A percentile compares a stretch with the other conserved stretches of the same genome.
Conservation (phyloP, 1,284 basidiomycete genomes). For the Dichomitus squalens region DNA sequence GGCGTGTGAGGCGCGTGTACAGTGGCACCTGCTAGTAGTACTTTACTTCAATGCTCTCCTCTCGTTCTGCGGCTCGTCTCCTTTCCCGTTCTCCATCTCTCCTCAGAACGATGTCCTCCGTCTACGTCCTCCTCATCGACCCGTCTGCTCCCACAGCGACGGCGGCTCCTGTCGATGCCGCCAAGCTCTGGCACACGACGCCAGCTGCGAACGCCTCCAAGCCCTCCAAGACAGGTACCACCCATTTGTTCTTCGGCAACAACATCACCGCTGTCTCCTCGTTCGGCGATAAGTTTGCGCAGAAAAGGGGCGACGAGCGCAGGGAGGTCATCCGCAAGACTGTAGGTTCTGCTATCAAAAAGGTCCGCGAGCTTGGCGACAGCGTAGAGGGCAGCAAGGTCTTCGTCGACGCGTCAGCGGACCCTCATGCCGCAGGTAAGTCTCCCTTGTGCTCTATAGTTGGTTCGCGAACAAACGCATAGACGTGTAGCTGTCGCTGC, state of each 20-base stretch:
- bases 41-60: conserved; percentile 3
- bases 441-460: background rate
- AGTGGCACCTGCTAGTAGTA: too few relatives aligned
- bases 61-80: conserved; percentile 9
- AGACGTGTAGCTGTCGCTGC: conserved; percentile 68
- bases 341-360: conserved; percentile 68
- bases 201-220: conserved; percentile 38
- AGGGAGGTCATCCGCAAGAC: conserved; percentile 68
- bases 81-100: conserved; percentile 13
- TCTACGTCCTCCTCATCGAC: conserved; percentile 47
- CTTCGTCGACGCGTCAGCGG: conserved; percentile 59
- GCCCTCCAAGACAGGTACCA: conserved; percentile 61
- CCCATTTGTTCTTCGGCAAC: conserved; percentile 63
- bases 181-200: conserved; percentile 45
- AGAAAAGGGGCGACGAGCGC: conserved; percentile 50
- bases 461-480: background rate
- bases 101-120: conserved; percentile 35
- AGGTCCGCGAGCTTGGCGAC: conserved; percentile 57
- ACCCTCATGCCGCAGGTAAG: conserved; percentile 75
- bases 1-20: too few relatives aligned
- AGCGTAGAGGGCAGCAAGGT: conserved; percentile 54
- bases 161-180: conserved; percentile 34
- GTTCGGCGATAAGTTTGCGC: conserved; percentile 60
- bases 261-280: conserved; percentile 61
- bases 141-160: conserved; percentile 35